Evolutionary conservation across 23 red algal genomes (phyloP), one percentile per base, ranked within the genome.

Genomic region (Gracilaria vermiculophylla): DNA sequence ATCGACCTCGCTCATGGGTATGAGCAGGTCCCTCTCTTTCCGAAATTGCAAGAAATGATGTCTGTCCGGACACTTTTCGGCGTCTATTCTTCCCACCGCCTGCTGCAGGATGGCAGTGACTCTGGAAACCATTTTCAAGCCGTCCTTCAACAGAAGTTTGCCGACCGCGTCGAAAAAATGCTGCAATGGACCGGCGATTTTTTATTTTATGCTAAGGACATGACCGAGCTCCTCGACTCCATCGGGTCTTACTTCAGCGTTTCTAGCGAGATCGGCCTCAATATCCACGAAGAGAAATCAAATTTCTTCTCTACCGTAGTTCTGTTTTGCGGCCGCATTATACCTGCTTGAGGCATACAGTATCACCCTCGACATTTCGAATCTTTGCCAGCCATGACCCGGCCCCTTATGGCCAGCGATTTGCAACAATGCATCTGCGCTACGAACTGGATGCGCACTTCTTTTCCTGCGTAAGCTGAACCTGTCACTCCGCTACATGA

Each of bases 371-470:
- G 39, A 19, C 72, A 77, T 33, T 52, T 47, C 52, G 44, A 77
- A 31, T 77, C 72, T 3, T 29, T 77, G 16, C 3, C 53, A 1
- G 3, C 72, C 1, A 77, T 77, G 21, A 28, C 3, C 1, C 10
- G 21, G 19, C 62, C 81, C 19, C 19, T 21, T 8, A 73, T 33
- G 13, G 81, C 56, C 5, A 45, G 24, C 20, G 16, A 86, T 3
- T 45, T 86, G 13, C 65, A 86, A 20, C 61, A 72, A 53, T 86
- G 72, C 43, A 25, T 86, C 0, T 86, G 81, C 3, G 58, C 81
- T 9, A 49, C 53, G 3, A 45, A 86, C 14, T 86, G 62, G 81
- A 49, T 86, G 23, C 57, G 40, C 27, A 45, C 29, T 16, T 65
- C 49, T 2, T 73, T 86, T 0, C 81, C 81, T 41, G 45, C 44